Evolutionary conservation across 1,139 yeast genomes (phyloP).

Genomic region (Pichia sp.): DNA sequence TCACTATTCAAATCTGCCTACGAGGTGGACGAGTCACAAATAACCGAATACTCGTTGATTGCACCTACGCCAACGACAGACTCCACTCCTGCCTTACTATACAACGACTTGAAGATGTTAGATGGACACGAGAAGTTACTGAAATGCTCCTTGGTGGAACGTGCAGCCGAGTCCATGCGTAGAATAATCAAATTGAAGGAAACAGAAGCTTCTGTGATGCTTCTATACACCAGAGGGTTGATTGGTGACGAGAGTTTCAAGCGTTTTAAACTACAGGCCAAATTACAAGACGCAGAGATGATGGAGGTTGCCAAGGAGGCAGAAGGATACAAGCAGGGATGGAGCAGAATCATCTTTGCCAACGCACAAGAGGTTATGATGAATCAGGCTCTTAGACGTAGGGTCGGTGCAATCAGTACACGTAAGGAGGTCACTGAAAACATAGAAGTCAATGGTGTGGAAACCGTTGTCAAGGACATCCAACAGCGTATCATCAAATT

Average conservation of each 20-base stretch:
- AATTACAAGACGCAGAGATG: conserved; percentile 75
- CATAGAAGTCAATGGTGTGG: conserved; percentile 43
- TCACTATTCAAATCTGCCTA: conserved; percentile 15
- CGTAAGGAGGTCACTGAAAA: conserved; percentile 46
- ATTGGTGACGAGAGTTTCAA: conserved; percentile 86
- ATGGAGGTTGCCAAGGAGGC: conserved; percentile 77
- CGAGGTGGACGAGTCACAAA: conserved; percentile 3
- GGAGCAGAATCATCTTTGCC: conserved; percentile 74
- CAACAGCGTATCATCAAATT: conserved; percentile 9
- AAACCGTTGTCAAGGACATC: conserved; percentile 17
- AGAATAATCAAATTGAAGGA: conserved; percentile 69
- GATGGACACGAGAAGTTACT: conserved; percentile 62
- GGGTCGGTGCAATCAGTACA: conserved; percentile 60
- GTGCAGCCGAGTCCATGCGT: conserved; percentile 71
- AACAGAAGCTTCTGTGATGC: conserved; percentile 59
- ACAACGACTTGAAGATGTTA: conserved; percentile 12
- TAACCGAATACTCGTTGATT: neutral
- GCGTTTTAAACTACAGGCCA: conserved; percentile 71
- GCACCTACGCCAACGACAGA: conserved; percentile 15
- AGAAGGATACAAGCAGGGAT: conserved; percentile 65
- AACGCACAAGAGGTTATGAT: conserved; percentile 86
- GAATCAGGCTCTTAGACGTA: conserved; percentile 83
- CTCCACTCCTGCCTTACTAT: conserved; percentile 18
- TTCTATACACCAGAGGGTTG: conserved; percentile 79
- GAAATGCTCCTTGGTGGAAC: conserved; percentile 75